Evolutionary conservation across 1,284 basidiomycete genomes (phyloP).

Genomic region (Sanghuangporus weigelae): DNA sequence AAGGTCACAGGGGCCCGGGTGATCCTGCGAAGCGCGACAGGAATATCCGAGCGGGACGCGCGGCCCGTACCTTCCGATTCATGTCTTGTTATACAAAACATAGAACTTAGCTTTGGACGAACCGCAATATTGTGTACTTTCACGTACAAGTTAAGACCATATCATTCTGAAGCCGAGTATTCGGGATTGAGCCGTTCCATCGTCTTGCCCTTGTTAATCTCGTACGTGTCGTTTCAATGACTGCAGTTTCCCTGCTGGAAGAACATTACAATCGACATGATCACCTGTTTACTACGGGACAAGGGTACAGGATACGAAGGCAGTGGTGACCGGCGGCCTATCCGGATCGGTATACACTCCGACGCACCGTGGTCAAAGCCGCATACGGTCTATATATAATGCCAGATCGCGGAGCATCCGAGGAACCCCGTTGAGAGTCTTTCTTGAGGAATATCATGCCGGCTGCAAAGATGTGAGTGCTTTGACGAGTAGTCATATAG

Average conservation of each 20-base stretch:
- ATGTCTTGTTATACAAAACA: no score
- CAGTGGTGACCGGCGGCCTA: not conserved
- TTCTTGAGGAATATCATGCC: conserved; percentile 22
- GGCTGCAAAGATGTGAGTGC: conserved; percentile 44
- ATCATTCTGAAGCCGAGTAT: no score
- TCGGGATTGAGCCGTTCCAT: no score
- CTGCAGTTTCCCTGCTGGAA: not conserved
- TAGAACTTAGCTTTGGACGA: no score
- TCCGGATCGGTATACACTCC: not conserved
- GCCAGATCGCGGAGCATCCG: conserved; percentile 2
- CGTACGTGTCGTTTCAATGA: no score
- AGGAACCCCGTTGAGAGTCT: not conserved
- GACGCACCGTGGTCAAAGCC: not conserved
- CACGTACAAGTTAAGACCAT: no score
- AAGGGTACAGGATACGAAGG: not conserved
- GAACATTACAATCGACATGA: not conserved
- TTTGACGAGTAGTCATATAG: not conserved
- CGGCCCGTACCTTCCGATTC: no score
- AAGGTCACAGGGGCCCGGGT: not conserved
- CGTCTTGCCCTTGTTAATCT: no score
- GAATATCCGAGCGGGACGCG: no score
- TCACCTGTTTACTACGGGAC: conserved; percentile 7
- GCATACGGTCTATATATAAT: not conserved
- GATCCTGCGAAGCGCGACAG: no score
- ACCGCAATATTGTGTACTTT: no score